Evolutionary conservation across 2,329 filamentous ascomycete species (phyloP), one percentile per base, ranked within the genome.

Genomic region (Podosphaera xanthii): DNA sequence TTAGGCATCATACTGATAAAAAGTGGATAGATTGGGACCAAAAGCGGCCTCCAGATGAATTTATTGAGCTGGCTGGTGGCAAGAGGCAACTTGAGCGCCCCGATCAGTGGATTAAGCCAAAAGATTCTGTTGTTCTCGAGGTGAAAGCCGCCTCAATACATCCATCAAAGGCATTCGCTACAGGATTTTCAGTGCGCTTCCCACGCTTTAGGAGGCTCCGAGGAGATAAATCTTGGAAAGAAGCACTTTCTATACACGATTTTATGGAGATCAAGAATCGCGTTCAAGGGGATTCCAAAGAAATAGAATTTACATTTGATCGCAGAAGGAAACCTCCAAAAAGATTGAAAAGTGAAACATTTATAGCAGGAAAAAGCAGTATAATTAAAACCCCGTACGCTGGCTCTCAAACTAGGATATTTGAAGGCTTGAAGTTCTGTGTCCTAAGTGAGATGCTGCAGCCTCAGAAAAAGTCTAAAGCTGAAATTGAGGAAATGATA

Each of bases 81-180:
- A 82, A 86, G 59, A 74, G 77, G 7, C 70, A 92, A 66, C 75
- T 78, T 62, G 91, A 97, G 70, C 76, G 77, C 54, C 92, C 92
- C 0, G 91, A 98, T 67, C 79, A 90, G 58, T 98, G 90, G 90
- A 97, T 98, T 67, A 83, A 84, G 40, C 89, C 92, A 0, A 82
- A 80, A 58, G 87, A 97, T 61, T 96, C 90, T 0, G 71, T 98
- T 14, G 88, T 98, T 0, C 66, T 98, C 0, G 84, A 86, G 52
- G 86, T 92, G 62, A 98, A 97, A 71, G 92, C 90, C 2, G 84
- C 91, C 0, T 87, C 83, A 30, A 80, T 94, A 0, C 80, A 78
- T 0, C 72, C 75, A 0, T 91, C 86, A 0, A 85, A 90, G 58
- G 81, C 85, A 60, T 97, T 96, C 68, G 82, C 84, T 6, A 80